A percentile compares a stretch with the other conserved stretches of the same genome.
Conservation (phyloP, 2,329 filamentous ascomycete species). For the Pestalotiopsis sp. region DNA sequence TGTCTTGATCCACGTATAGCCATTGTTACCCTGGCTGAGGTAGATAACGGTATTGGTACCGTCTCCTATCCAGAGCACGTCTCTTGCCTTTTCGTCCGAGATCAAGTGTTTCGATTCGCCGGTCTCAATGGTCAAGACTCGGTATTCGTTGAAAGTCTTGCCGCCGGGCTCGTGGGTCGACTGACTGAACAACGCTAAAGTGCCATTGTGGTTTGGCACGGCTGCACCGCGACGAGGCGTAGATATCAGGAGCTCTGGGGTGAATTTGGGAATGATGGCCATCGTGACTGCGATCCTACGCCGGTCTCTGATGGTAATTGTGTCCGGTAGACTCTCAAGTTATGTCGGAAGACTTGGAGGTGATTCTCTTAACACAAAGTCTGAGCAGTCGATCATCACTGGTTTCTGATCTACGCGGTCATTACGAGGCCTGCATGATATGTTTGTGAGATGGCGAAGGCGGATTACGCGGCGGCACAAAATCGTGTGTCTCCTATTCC, state of each 20-base stretch:
- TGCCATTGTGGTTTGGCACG: conserved; percentile 42
- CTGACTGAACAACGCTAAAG: conserved; percentile 43
- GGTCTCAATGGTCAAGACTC: conserved; percentile 35
- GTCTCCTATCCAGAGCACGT: conserved; percentile 39
- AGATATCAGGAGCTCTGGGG: conserved; percentile 34
- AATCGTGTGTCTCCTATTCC: background rate
- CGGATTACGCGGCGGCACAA: conserved; percentile 16
- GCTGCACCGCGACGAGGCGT: conserved; percentile 34
- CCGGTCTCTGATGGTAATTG: background rate
- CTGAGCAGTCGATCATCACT: background rate
- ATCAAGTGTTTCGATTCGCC: conserved; percentile 28
- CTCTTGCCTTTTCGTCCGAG: conserved; percentile 30
- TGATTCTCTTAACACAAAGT: background rate
- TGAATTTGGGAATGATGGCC: conserved; percentile 30
- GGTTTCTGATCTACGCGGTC: background rate
- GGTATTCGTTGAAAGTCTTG: conserved; percentile 33
- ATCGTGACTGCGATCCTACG: conserved; percentile 11
- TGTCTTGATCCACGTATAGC: conserved; percentile 34
- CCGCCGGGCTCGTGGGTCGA: conserved; percentile 36
- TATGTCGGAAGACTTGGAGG: background rate
- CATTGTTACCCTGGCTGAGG: conserved; percentile 31
- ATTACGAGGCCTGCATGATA: conserved; percentile 9
- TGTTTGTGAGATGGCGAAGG: conserved; percentile 14
- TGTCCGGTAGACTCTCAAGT: background rate
- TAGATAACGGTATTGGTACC: conserved; percentile 32